These are phyloP conservation scores for Protea cynaroides DNA, from an alignment of 164 flowering plant species.

Conservation along the genomic window DNA sequence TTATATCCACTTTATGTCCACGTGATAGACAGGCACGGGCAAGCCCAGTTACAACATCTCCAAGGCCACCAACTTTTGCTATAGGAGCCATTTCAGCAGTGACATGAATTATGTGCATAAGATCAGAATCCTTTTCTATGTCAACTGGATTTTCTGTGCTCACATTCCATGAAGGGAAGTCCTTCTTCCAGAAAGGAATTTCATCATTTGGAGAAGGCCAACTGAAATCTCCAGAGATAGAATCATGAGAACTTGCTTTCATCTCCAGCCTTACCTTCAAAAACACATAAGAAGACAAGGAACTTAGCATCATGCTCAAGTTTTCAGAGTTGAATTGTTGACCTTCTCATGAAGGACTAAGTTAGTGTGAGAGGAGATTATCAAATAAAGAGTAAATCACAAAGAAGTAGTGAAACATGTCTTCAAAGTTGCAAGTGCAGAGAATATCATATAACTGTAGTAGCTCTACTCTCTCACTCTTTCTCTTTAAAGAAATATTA, in stretches of 20 bases:
- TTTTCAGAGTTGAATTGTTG: neutral
- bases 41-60: constrained; percentile 79
- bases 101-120: constrained; percentile 49
- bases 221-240: constrained; percentile 11
- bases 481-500: too few species aligned
- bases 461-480: too few species aligned
- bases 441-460: neutral
- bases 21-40: constrained; percentile 54
- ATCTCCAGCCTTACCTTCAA: constrained; percentile 23
- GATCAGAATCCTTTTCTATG: constrained; percentile 39
- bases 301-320: neutral
- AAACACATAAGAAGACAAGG: neutral
- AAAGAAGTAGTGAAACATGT: neutral
- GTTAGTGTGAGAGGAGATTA: neutral
- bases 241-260: constrained; percentile 8
- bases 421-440: neutral
- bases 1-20: constrained; percentile 57
- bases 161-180: constrained; percentile 29
- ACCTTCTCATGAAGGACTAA: neutral
- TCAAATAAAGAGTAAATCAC: neutral
- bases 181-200: constrained; percentile 52
- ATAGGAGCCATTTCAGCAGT: constrained; percentile 78
- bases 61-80: constrained; percentile 73
- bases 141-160: constrained; percentile 16
- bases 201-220: constrained; percentile 73